phyloP scores from a whole-genome alignment of 768 basidiomycete genomes.

The Russula vinacea region DNA sequence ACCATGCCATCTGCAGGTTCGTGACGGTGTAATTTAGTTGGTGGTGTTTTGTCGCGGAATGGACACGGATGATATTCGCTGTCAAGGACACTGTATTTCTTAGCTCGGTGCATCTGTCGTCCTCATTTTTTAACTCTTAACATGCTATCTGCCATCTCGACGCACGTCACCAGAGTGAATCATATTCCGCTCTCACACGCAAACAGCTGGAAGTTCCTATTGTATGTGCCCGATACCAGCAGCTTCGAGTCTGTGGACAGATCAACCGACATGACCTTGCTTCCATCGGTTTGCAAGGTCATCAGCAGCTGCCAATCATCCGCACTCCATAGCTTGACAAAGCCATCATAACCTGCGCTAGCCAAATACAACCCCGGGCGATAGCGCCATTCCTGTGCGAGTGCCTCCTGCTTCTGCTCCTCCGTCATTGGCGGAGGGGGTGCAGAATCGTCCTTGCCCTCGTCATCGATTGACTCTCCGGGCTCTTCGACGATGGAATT shows the following conservation, averaged over 20 bases:
- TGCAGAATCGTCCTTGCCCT: constrained; percentile 15
- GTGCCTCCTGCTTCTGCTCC: constrained; percentile 33
- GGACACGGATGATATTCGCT: constrained; percentile 13
- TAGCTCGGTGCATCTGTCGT: constrained; percentile 25
- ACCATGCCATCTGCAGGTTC: constrained; percentile 42
- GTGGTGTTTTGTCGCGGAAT: constrained; percentile 13
- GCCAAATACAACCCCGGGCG: constrained; percentile 90
- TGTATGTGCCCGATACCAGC: constrained; percentile 88
- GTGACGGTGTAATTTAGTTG: constrained; percentile 55
- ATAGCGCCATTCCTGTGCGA: constrained; percentile 70
- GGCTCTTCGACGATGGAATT: constrained; percentile 41
- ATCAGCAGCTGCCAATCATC: constrained; percentile 96
- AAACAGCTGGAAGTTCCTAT: constrained; percentile 92
- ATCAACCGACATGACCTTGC: constrained; percentile 99
- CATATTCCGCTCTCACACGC: constrained; percentile 49
- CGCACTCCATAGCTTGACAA: constrained; percentile 94
- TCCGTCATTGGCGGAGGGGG: constrained; percentile 15
- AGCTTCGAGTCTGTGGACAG: constrained; percentile 77
- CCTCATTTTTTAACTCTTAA: constrained; percentile 24
- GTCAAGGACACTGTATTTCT: constrained; percentile 21
- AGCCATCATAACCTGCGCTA: constrained; percentile 90
- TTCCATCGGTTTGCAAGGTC: constrained; percentile 86
- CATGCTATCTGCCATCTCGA: constrained; percentile 17
- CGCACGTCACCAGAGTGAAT: background rate
- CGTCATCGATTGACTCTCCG: constrained; percentile 36